Base-by-base conservation (phyloP, 176 grass and related monocot species). In the Elaeis guineensis region DNA sequence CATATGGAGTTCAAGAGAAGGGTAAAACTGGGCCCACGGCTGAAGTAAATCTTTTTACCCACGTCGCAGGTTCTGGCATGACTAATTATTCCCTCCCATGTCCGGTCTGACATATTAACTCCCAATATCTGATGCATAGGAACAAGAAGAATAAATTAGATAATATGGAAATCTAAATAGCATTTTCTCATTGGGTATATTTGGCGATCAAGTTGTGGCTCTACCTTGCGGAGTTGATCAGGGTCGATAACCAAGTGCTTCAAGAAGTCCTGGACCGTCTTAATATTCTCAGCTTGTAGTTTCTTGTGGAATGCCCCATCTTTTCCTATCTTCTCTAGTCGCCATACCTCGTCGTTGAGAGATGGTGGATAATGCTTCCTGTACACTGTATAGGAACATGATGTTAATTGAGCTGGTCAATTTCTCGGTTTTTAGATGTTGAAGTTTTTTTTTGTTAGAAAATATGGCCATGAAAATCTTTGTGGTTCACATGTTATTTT, bases 281-380 rank as follows among this genome's bases (percentile, higher is more conserved):
- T 16, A 11, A 99, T 60, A 3, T 49, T 12, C 19, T 66, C 0
- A 0, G 20, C 9, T 17, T 24, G 0, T 9, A 99, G 85, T 64
- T 81, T 93, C 15, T 50, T 25, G 73, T 99, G 88, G 66, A 99
- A 99, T 5, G 81, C 72, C 0, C 92, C 92, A 0, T 70, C 87
- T 44, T 97, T 97, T 3, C 87, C 81, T 1, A 97, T 91, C 70
- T 75, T 88, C 62, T 88, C 87, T 11, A 97, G 78, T 29, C 92
- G 70, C 92, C 92, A 97, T 21, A 91, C 87, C 6, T 91, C 81
- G 63, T 97, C 92, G 18, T 0, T 16, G 16, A 91, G 78, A 19
- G 29, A 17, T 14, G 92, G 92, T 6, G 92, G 92, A 72, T 97
- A 78, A 54, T 85, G 92, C 74, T 99, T 99, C 44, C 57, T 72